Evolutionary conservation across 352 stramenopile species (phyloP).

Genomic region (Globisporangium uncinulatum): DNA sequence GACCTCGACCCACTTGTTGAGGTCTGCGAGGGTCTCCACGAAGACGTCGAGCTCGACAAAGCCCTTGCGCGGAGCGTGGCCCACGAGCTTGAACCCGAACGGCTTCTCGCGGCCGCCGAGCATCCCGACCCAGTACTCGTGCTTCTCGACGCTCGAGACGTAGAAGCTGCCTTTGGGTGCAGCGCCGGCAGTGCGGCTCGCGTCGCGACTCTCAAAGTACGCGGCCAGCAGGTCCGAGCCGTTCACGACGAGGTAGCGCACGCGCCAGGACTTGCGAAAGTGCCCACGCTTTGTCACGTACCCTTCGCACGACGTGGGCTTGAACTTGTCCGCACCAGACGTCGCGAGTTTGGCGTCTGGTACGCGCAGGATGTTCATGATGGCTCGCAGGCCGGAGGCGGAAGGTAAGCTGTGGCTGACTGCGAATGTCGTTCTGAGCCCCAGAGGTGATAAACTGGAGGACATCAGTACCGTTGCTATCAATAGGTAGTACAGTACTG

Average conservation of each 20-base stretch:
- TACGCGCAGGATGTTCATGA: slow-evolving; percentile 64
- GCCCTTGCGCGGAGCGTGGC: slow-evolving; percentile 64
- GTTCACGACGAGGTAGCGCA: slow-evolving; percentile 74
- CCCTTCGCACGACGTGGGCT: slow-evolving; percentile 72
- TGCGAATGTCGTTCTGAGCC: no score
- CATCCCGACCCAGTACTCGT: slow-evolving; percentile 71
- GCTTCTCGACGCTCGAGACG: slow-evolving; percentile 68
- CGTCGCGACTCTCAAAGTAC: slow-evolving; percentile 76
- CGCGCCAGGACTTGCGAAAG: slow-evolving; percentile 80
- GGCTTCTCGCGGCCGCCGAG: slow-evolving; percentile 64
- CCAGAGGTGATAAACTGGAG: no score
- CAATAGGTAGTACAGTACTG: no score
- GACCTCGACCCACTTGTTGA: slow-evolving; percentile 79
- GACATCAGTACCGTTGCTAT: no score
- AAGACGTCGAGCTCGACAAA: slow-evolving; percentile 82
- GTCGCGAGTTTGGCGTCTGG: slow-evolving; percentile 19
- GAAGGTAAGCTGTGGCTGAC: no score
- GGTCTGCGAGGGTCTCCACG: slow-evolving; percentile 50
- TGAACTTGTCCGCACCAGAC: slow-evolving; percentile 25
- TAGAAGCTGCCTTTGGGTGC: slow-evolving; percentile 66
- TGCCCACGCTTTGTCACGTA: slow-evolving; percentile 85
- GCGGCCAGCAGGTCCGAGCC: slow-evolving; percentile 57
- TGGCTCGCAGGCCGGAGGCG: neutral
- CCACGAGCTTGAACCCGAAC: slow-evolving; percentile 83
- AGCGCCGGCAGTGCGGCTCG: slow-evolving; percentile 23